phyloP scores from a whole-genome alignment of 139 green algal species.

The Tetraselmis chui region DNA sequence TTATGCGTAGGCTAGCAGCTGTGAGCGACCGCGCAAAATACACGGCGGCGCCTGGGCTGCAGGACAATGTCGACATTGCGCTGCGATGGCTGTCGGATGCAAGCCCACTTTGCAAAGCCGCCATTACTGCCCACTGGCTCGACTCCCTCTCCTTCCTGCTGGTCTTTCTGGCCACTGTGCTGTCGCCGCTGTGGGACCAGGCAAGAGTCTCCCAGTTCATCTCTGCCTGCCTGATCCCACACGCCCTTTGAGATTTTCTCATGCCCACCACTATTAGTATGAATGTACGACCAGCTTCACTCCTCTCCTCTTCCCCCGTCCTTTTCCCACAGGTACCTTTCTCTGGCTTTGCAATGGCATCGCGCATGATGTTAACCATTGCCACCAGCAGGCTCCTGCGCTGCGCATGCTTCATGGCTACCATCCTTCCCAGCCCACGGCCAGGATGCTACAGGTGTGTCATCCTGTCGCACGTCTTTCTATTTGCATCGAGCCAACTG shows the following conservation, averaged over 20 bases:
- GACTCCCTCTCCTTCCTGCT: neutral
- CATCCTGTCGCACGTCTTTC: no score
- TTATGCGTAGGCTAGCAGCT: neutral
- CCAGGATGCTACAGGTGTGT: slow-evolving; percentile 59
- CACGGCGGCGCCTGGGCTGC: neutral
- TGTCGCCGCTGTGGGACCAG: neutral
- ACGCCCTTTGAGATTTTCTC: no score
- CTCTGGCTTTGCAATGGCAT: slow-evolving; percentile 69
- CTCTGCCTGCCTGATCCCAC: neutral
- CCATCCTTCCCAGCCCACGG: slow-evolving; percentile 67
- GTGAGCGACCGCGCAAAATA: neutral
- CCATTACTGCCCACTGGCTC: neutral
- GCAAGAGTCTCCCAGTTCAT: neutral
- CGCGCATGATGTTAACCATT: slow-evolving; percentile 56
- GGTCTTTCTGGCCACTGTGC: neutral
- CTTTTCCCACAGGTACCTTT: slow-evolving; percentile 48
- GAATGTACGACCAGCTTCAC: no score
- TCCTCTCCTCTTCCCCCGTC: no score
- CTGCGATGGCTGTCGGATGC: neutral
- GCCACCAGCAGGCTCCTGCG: slow-evolving; percentile 43
- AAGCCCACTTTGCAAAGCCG: neutral
- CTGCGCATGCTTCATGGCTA: slow-evolving; percentile 66
- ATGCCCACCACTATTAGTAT: no score
- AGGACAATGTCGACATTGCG: neutral
- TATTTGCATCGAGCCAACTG: no score